phyloP scores from a whole-genome alignment of 495 filamentous ascomycete species.

The Neurospora sp. region DNA sequence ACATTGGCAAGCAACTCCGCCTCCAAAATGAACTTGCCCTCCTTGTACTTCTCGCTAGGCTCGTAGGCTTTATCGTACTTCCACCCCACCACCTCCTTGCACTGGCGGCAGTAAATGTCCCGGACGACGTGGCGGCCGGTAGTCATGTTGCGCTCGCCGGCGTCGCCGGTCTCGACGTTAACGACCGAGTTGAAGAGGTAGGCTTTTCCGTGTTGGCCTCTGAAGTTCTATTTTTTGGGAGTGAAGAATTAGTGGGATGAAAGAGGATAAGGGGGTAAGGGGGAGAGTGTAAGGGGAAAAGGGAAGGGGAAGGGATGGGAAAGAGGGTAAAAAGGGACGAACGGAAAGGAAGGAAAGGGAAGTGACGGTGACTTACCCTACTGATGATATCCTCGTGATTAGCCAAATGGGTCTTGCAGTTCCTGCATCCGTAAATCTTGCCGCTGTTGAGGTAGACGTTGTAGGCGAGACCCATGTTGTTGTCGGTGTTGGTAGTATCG shows the following conservation, averaged over 20 bases:
- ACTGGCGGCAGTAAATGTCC: slow-evolving; percentile 82
- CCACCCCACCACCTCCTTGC: slow-evolving; percentile 89
- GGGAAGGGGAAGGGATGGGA: neutral
- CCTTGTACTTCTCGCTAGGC: slow-evolving; percentile 89
- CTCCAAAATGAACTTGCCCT: slow-evolving; percentile 95
- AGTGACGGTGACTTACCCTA: slow-evolving; percentile 48
- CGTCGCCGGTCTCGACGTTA: slow-evolving; percentile 70
- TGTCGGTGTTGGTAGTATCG: neutral
- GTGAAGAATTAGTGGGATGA: too few species aligned
- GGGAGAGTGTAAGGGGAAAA: too few species aligned
- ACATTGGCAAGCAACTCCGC: slow-evolving; percentile 81
- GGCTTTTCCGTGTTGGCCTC: slow-evolving; percentile 95
- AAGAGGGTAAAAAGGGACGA: neutral
- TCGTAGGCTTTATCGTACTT: slow-evolving; percentile 98
- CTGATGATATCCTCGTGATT: slow-evolving; percentile 95
- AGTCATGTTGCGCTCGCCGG: slow-evolving; percentile 96
- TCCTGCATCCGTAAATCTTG: slow-evolving; percentile 92
- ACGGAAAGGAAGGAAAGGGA: neutral
- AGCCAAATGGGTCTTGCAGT: slow-evolving; percentile 89
- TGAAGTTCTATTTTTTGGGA: slow-evolving; percentile 67
- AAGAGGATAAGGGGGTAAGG: too few species aligned
- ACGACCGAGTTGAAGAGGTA: slow-evolving; percentile 93
- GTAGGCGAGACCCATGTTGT: slow-evolving; percentile 84
- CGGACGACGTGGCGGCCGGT: slow-evolving; percentile 89
- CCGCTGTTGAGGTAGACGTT: slow-evolving; percentile 86